phyloP scores from a whole-genome alignment of 257 asterid genomes.

The Nicotiana undulata region DNA sequence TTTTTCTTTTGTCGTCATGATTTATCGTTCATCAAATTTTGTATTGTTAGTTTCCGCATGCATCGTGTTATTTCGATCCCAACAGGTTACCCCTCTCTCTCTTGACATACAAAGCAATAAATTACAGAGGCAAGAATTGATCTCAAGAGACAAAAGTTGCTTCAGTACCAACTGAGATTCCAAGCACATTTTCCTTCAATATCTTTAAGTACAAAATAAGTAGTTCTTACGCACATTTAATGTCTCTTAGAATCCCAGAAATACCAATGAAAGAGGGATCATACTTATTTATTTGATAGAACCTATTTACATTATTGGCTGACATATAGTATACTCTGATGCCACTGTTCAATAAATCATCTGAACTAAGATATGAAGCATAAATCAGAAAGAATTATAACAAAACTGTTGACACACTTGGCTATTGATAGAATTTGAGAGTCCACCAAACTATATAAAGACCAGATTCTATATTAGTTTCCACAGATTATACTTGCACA shows the following conservation, averaged over 20 bases:
- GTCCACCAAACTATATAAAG: no score
- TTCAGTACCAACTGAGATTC: not conserved
- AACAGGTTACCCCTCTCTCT: no score
- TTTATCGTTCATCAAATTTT: no score
- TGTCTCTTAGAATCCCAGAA: not conserved
- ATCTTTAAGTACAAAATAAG: not conserved
- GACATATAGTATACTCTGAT: not conserved
- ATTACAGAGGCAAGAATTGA: no score
- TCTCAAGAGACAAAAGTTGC: no score
- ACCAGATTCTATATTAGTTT: no score
- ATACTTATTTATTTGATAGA: not conserved
- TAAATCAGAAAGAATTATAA: conserved; percentile 7
- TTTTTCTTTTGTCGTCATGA: no score
- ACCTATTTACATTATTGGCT: conserved; percentile 8
- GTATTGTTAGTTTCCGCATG: no score
- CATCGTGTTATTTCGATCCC: no score
- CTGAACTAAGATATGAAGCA: not conserved
- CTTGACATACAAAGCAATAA: no score
- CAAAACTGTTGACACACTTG: not conserved
- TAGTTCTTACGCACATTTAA: not conserved
- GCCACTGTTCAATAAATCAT: not conserved
- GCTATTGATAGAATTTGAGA: no score
- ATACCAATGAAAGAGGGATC: not conserved
- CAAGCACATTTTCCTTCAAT: not conserved
- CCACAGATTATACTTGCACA: no score